Conservation (phyloP, 768 basidiomycete genomes). For the Erythrobasidium yunnanense region DNA sequence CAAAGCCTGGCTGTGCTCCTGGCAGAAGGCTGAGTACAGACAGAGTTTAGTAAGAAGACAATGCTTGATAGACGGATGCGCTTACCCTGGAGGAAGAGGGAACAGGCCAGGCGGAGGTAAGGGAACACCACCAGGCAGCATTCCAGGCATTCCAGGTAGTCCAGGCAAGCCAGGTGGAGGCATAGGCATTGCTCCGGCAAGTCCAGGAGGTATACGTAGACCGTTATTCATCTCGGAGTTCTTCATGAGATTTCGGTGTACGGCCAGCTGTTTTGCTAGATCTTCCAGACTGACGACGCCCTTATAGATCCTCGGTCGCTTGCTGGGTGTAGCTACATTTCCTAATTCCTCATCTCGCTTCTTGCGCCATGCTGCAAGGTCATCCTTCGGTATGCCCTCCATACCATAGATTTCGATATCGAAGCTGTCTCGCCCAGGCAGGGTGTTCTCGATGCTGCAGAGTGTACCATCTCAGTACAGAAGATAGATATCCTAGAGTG, state of each 20-base stretch:
- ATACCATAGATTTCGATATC: slow-evolving; percentile 99
- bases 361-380: slow-evolving; percentile 89
- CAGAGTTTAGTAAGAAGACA: slow-evolving; percentile 38
- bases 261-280: slow-evolving; percentile 68
- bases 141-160: slow-evolving; percentile 11
- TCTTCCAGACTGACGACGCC: slow-evolving; percentile 69
- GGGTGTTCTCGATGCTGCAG: slow-evolving; percentile 87
- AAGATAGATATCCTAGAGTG: not conserved
- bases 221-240: slow-evolving; percentile 35
- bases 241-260: slow-evolving; percentile 88
- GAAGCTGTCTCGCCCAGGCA: slow-evolving; percentile 92
- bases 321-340: slow-evolving; percentile 55
- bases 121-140: slow-evolving; percentile 26
- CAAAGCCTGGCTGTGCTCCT: slow-evolving; percentile 40
- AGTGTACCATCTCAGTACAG: slow-evolving; percentile 44
- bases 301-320: slow-evolving; percentile 61
- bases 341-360: slow-evolving; percentile 85
- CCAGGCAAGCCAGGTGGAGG: slow-evolving; percentile 27
- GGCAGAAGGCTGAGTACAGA: slow-evolving; percentile 38
- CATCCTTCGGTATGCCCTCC: slow-evolving; percentile 92
- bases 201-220: slow-evolving; percentile 26
- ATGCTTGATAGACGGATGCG: slow-evolving; percentile 39
- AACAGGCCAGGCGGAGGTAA: slow-evolving; percentile 36
- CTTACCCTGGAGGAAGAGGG: slow-evolving; percentile 36
- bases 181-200: slow-evolving; percentile 43